Percentiles rank a stretch among this genome's conserved stretches.
Conservation (phyloP, 129 eudicot genomes). For the Centaurea solstitialis region DNA sequence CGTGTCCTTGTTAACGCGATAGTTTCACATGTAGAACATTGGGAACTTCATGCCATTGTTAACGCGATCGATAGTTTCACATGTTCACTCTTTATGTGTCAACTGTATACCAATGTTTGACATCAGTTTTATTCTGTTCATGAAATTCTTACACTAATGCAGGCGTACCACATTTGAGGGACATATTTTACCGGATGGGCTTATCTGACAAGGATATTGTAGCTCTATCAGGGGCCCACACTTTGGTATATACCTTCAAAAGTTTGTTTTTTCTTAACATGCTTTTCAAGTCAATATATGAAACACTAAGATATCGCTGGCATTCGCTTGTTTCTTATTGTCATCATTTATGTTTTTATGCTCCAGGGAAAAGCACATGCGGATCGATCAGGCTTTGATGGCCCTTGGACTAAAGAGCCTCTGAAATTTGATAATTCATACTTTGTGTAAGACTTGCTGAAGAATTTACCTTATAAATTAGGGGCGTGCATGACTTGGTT, state of each 20-base stretch:
- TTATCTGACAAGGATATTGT: conserved; percentile 72
- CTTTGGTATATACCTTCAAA: conserved; percentile 49
- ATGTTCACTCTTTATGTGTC: neutral
- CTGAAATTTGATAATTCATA: conserved; percentile 67
- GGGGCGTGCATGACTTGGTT: neutral
- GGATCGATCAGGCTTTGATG: conserved; percentile 75
- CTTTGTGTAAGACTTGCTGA: conserved; percentile 52
- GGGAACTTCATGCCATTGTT: neutral
- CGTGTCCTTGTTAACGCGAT: neutral
- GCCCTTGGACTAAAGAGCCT: conserved; percentile 75
- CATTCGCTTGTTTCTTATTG: neutral
- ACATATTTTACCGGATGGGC: conserved; percentile 72
- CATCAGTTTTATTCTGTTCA: neutral
- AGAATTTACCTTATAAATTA: neutral
- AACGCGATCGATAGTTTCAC: neutral
- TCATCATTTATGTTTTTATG: neutral
- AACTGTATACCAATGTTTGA: conserved; percentile 5
- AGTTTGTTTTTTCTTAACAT: neutral
- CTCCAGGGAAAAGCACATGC: conserved; percentile 70
- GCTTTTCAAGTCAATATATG: neutral
- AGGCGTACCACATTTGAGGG: conserved; percentile 70
- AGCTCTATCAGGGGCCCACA: conserved; percentile 77
- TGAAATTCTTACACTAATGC: neutral
- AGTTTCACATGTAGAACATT: neutral
- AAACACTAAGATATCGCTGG: neutral